phyloP scores from a whole-genome alignment of 2,329 filamentous ascomycete genomes.

The Blumeria graminis region DNA sequence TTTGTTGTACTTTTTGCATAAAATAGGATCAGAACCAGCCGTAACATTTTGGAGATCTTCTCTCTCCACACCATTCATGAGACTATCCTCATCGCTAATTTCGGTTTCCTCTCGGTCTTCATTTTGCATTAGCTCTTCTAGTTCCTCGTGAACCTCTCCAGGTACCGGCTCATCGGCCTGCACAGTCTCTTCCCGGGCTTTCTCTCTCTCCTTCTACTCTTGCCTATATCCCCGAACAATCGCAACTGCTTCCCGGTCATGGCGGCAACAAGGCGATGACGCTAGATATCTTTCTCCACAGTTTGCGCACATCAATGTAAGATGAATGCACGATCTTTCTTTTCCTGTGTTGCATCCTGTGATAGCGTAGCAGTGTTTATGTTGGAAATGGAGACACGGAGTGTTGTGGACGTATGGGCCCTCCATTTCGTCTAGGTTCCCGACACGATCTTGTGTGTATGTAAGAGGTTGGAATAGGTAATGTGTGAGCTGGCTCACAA shows the following conservation, averaged over 20 bases:
- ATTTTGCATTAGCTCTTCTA: background rate
- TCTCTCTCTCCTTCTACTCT: background rate
- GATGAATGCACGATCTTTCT: background rate
- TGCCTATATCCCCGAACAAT: background rate
- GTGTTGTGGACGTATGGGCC: background rate
- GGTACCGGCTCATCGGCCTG: background rate
- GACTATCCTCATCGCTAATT: too few species aligned
- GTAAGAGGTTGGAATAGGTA: too few species aligned
- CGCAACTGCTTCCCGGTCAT: background rate
- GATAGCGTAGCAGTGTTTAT: background rate
- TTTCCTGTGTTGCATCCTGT: background rate
- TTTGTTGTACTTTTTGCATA: background rate
- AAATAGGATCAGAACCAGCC: too few species aligned
- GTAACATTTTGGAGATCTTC: too few species aligned
- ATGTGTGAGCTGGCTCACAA: too few species aligned
- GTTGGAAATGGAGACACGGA: background rate
- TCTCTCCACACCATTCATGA: too few species aligned
- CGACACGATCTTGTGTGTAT: too few species aligned
- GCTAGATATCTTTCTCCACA: background rate
- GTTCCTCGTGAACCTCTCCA: background rate
- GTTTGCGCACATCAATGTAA: background rate
- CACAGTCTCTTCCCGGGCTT: background rate
- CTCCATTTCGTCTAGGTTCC: too few species aligned
- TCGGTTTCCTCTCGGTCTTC: too few species aligned
- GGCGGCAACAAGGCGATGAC: background rate